Evolutionary conservation across 305 asterid species (phyloP).

Genomic region (Solanum hybrid): DNA sequence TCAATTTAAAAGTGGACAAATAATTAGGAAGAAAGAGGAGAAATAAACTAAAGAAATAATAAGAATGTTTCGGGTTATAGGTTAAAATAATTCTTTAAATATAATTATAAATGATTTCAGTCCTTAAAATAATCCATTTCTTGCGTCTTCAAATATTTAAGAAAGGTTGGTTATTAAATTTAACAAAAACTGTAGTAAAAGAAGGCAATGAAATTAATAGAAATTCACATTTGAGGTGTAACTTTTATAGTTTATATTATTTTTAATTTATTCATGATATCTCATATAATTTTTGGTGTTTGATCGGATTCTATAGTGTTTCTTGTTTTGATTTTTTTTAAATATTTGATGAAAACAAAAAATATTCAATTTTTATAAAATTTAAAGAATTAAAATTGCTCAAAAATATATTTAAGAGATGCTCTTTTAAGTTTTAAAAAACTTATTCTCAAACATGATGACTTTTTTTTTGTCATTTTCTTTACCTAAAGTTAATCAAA

Average conservation of each 20-base stretch:
- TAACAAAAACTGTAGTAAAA: background rate
- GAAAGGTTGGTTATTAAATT: background rate
- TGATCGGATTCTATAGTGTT: background rate
- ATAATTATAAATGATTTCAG: no score
- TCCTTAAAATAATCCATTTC: no score
- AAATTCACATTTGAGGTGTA: background rate
- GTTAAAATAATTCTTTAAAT: background rate
- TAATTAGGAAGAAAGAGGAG: no score
- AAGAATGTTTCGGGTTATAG: no score
- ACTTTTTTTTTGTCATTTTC: background rate
- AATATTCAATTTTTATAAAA: no score
- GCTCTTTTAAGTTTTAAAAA: no score
- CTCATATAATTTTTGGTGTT: background rate
- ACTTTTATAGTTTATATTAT: background rate
- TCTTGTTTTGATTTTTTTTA: background rate
- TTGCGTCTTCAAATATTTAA: background rate
- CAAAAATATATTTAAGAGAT: no score
- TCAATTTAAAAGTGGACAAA: no score
- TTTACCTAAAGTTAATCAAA: background rate
- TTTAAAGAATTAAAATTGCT: background rate
- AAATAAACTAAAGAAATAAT: background rate
- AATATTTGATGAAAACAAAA: no score
- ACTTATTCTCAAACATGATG: no score
- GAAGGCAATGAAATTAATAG: background rate
- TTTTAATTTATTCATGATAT: background rate